Evolutionary conservation across 176 grass and related monocot species (phyloP).

Genomic region (Melocanna baccifera): DNA sequence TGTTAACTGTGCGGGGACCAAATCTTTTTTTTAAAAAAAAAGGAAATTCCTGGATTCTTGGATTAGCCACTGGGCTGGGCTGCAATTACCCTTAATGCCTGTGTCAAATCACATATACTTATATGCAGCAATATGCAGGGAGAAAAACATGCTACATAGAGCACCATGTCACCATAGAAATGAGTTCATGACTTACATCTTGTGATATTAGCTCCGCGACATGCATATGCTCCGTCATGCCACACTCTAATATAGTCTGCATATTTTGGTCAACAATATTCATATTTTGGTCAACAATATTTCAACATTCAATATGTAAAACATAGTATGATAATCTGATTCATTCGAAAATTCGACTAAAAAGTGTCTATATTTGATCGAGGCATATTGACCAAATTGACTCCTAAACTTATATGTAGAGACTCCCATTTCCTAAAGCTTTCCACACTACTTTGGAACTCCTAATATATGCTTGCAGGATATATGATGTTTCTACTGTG

Average conservation of each 20-base stretch:
- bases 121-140: slow-evolving; percentile 1
- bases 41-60: not conserved
- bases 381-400: slow-evolving; percentile 14
- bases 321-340: slow-evolving; percentile 12
- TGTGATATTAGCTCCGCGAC: slow-evolving; percentile 62
- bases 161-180: slow-evolving; percentile 8
- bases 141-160: slow-evolving; percentile 20
- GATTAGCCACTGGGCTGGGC: not conserved
- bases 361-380: not conserved
- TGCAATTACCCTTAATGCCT: not conserved
- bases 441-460: not conserved
- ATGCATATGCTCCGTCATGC: slow-evolving; percentile 45
- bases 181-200: slow-evolving; percentile 65
- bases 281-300: slow-evolving; percentile 33
- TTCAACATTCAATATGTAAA: slow-evolving; percentile 16
- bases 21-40: not conserved
- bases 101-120: not conserved
- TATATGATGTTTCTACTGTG: not conserved
- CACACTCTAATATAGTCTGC: slow-evolving; percentile 62
- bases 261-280: slow-evolving; percentile 16
- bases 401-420: slow-evolving; percentile 8
- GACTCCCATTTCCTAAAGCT: not conserved
- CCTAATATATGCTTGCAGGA: slow-evolving; percentile 5
- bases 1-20: not conserved
- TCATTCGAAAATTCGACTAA: not conserved